Evolutionary conservation across 2,329 filamentous ascomycete species (phyloP).

Genomic region (Sporothrix phasma): DNA sequence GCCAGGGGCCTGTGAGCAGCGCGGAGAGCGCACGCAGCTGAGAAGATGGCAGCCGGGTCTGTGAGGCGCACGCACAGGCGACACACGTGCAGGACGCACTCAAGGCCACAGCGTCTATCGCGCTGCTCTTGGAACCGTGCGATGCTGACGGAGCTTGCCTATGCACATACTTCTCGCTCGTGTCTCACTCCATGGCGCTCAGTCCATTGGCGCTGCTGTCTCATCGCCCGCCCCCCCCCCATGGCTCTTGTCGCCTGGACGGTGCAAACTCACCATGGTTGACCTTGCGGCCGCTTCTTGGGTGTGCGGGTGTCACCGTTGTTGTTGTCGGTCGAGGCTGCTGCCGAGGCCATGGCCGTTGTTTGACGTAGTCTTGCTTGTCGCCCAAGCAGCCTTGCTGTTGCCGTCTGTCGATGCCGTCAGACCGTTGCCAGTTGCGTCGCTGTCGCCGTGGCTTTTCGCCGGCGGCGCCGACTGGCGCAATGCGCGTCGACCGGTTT

Average conservation of each 20-base stretch:
- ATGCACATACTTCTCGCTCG: no score
- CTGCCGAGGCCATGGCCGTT: background rate
- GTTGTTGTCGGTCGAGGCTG: slow-evolving; percentile 19
- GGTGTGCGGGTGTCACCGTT: slow-evolving; percentile 45
- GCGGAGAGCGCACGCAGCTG: background rate
- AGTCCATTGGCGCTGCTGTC: no score
- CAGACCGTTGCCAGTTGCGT: background rate
- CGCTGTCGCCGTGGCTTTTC: slow-evolving; percentile 8
- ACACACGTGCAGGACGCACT: no score
- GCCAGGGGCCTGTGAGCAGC: background rate
- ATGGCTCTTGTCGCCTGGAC: no score
- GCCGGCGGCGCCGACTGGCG: slow-evolving; percentile 11
- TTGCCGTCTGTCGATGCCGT: background rate
- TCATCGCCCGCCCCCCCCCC: no score
- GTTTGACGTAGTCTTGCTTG: background rate
- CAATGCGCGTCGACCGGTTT: slow-evolving; percentile 15
- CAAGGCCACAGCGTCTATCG: no score
- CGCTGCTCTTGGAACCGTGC: no score
- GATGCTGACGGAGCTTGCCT: no score
- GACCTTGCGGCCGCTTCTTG: slow-evolving; percentile 80
- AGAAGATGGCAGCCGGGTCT: background rate
- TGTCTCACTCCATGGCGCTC: no score
- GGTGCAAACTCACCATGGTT: slow-evolving; percentile 62
- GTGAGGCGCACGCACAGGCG: background rate
- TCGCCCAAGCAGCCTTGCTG: background rate